Base-by-base conservation (phyloP, 768 basidiomycete genomes). In the Podaxis sp. region DNA sequence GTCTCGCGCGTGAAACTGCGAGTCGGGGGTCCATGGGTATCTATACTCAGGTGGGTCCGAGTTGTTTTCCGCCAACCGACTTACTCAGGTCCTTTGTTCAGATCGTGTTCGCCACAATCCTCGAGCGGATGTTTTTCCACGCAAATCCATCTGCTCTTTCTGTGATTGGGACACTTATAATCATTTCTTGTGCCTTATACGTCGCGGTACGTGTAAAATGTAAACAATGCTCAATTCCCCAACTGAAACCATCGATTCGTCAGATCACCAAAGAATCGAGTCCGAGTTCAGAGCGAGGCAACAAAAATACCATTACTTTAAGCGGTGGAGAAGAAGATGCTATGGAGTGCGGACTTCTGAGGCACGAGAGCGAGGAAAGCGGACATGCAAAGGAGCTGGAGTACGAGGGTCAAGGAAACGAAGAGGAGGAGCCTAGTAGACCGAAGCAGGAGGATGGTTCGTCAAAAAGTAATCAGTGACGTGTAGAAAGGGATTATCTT, bases 71-170 rank as follows among this genome's bases (percentile, higher is more conserved):
- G 14, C 10, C 2, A 35, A 21, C 5, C 16, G 27, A 2, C 9
- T 18, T 9, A 21, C 42, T 44, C 10, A 58, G 6, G 3, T 25
- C 4, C 23, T 25, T 32, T 25, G 11, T 23, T 13, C 63, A 89
- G 81, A 80, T 92, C 38, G 75, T 91, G n/a, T 92, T 87, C 67
- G 85, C 89, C 0, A 75, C 80, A 2, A 68, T 85, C 14, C 74
- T 91, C 10, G 88, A 94, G 69, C 75, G 82, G 3, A 63, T 88
- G 44, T 79, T 89, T 65, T 90, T 93, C 70, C 76, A 83, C 48
- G 79, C 79, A 0, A 69, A 75, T 4, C 90, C 89, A 0, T 81
- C 88, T 1, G 63, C 76, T 1, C 73, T 89, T 28, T 89, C 87
- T 2, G 67, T 86, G 4, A 64, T 84, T 9, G 92, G 92, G 1